Conservation (phyloP, 176 grass and related monocot species). For the Musa itinerans region DNA sequence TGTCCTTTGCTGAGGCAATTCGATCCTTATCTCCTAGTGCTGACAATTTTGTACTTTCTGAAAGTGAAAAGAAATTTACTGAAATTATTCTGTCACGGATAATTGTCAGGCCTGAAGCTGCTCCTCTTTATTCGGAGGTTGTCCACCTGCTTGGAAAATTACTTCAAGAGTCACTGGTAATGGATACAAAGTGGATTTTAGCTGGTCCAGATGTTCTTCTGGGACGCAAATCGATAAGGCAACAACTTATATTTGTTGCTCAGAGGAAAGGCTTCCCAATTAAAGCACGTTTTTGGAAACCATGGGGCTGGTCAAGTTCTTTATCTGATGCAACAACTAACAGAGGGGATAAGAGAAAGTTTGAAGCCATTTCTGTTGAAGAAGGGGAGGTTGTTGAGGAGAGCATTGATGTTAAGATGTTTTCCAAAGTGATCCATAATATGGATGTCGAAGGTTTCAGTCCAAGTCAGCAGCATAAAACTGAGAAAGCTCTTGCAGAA, state of each 20-base stretch:
- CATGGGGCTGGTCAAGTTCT: constrained; percentile 86
- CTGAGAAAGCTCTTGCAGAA: constrained; percentile 92
- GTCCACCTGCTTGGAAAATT: constrained; percentile 88
- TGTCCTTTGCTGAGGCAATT: constrained; percentile 72
- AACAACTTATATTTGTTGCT: constrained; percentile 79
- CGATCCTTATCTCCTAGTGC: constrained; percentile 64
- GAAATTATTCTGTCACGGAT: constrained; percentile 90
- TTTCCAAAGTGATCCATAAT: constrained; percentile 36
- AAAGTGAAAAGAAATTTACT: constrained; percentile 95
- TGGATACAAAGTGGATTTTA: constrained; percentile 96
- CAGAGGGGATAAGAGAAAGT: constrained; percentile 77
- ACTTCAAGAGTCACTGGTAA: constrained; percentile 73
- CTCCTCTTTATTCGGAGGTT: constrained; percentile 89
- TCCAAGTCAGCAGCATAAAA: constrained; percentile 54
- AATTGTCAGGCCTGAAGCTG: constrained; percentile 87
- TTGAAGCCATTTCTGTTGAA: constrained; percentile 64
- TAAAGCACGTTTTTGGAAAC: constrained; percentile 81
- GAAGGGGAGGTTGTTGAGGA: constrained; percentile 98
- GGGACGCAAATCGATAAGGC: constrained; percentile 87
- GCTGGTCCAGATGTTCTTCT: constrained; percentile 79
- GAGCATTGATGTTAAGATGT: constrained; percentile 63
- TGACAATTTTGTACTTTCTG: constrained; percentile 66
- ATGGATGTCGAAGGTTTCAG: constrained; percentile 41
- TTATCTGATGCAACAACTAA: constrained; percentile 32
- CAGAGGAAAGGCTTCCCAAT: constrained; percentile 56